Evolutionary conservation across 768 basidiomycete species (phyloP).

Genomic region (Kwoniella pini): DNA sequence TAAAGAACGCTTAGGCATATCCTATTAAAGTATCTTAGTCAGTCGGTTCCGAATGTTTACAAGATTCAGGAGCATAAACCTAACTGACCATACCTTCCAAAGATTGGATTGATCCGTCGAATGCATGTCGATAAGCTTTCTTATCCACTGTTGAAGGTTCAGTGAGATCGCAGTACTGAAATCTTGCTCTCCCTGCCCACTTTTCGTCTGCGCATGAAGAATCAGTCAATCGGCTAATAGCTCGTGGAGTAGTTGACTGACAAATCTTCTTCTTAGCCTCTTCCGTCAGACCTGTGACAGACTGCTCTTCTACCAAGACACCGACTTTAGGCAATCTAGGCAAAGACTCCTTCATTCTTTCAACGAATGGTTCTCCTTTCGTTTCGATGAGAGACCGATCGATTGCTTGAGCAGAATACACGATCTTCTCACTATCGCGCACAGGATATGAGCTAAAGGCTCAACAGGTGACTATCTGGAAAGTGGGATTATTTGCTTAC

Average conservation of each 20-base stretch:
- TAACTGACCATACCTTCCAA: constrained; percentile 20
- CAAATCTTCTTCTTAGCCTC: constrained; percentile 68
- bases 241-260: too few relatives aligned
- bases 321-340: constrained; percentile 65
- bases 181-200: constrained; percentile 79
- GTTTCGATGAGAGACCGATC: constrained; percentile 84
- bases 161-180: constrained; percentile 88
- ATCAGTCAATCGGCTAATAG: too few relatives aligned
- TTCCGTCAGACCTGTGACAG: constrained; percentile 63
- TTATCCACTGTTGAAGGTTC: constrained; percentile 52
- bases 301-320: constrained; percentile 44
- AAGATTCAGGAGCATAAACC: not conserved
- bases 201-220: constrained; percentile 59
- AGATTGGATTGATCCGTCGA: constrained; percentile 14
- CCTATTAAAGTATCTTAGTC: constrained; percentile 42
- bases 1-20: constrained; percentile 85
- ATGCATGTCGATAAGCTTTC: constrained; percentile 32
- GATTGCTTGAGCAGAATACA: constrained; percentile 77
- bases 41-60: not conserved
- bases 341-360: constrained; percentile 71
- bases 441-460: not conserved
- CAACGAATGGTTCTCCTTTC: constrained; percentile 83
- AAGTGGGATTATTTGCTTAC: constrained; percentile 35
- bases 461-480: not conserved
- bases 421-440: constrained; percentile 64